Percentiles rank a stretch among this genome's conserved stretches.
phyloP scores from a whole-genome alignment of 2,329 filamentous ascomycete species.

The Aspergillus fijiensis region DNA sequence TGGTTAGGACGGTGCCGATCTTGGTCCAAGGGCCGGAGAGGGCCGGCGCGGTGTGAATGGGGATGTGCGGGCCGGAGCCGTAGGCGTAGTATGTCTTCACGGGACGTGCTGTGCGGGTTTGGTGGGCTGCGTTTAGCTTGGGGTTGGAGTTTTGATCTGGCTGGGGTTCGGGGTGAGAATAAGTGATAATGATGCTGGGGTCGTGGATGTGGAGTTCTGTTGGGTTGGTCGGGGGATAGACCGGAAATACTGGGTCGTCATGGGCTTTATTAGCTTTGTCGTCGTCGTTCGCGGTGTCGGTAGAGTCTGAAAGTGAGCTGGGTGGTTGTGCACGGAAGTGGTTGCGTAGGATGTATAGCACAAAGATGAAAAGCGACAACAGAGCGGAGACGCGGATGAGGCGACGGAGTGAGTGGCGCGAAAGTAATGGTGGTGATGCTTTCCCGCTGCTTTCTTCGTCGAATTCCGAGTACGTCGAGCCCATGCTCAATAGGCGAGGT shows the following conservation, averaged over 20 bases:
- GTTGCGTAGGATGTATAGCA: neutral
- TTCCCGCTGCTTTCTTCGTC: neutral
- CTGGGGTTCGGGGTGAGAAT: conserved; percentile 6
- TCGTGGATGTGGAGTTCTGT: conserved; percentile 32
- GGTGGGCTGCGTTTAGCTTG: neutral
- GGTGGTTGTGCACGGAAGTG: neutral
- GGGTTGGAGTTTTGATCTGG: neutral
- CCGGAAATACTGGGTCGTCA: neutral
- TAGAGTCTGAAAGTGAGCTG: neutral
- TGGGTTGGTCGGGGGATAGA: neutral
- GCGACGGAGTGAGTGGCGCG: neutral
- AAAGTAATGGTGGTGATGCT: neutral
- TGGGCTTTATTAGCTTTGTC: neutral
- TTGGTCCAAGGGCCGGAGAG: conserved; percentile 35
- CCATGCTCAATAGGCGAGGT: neutral
- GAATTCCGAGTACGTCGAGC: neutral
- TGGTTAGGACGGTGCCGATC: conserved; percentile 30
- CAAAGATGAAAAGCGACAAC: neutral
- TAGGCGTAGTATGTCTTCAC: conserved; percentile 29
- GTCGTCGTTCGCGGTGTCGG: neutral
- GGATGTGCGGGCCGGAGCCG: conserved; percentile 33
- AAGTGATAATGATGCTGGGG: conserved; percentile 30
- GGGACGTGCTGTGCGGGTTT: too few relatives aligned
- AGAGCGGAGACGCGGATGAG: neutral
- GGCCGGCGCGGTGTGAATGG: conserved; percentile 29